Evolutionary conservation across 2,329 filamentous ascomycete genomes (phyloP).

Genomic region (Pestalotiopsis sp.): DNA sequence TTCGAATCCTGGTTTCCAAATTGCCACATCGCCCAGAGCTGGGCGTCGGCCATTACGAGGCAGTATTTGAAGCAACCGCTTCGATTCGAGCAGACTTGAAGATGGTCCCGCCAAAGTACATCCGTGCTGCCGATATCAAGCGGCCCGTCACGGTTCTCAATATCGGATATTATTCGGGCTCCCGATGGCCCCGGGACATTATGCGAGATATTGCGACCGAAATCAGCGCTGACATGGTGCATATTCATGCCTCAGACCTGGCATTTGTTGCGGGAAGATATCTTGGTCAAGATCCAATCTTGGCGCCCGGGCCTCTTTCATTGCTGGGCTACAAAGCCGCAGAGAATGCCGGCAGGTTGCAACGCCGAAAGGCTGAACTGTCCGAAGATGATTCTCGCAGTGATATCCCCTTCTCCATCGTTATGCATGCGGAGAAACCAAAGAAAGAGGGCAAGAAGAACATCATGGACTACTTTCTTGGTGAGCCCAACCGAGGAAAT

Average conservation of each 20-base stretch:
- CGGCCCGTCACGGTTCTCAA: slow-evolving; percentile 32
- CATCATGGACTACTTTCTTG: slow-evolving; percentile 47
- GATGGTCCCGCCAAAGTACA: slow-evolving; percentile 26
- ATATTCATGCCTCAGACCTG: slow-evolving; percentile 70
- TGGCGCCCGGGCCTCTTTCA: slow-evolving; percentile 49
- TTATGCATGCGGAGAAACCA: slow-evolving; percentile 20
- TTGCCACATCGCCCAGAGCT: slow-evolving; percentile 13
- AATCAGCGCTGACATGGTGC: slow-evolving; percentile 67
- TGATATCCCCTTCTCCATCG: slow-evolving; percentile 17
- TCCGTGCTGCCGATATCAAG: slow-evolving; percentile 24
- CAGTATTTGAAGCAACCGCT: slow-evolving; percentile 25
- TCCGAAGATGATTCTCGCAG: not conserved
- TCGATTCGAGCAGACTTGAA: slow-evolving; percentile 27
- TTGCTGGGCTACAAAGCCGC: slow-evolving; percentile 60
- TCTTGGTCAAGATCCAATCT: slow-evolving; percentile 61
- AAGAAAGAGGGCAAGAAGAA: slow-evolving; percentile 28
- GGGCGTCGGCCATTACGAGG: slow-evolving; percentile 20
- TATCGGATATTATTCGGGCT: slow-evolving; percentile 25
- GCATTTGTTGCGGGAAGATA: slow-evolving; percentile 72
- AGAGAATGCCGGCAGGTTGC: slow-evolving; percentile 52
- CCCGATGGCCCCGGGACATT: slow-evolving; percentile 22
- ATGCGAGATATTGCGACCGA: slow-evolving; percentile 63
- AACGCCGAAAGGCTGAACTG: not conserved
- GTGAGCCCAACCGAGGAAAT: slow-evolving; percentile 37
- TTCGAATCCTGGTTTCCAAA: slow-evolving; percentile 5